Evolutionary conservation across 208 protist species (phyloP), one percentile per base, ranked within the genome.

Genomic region (Leishmania martiniquensis): DNA sequence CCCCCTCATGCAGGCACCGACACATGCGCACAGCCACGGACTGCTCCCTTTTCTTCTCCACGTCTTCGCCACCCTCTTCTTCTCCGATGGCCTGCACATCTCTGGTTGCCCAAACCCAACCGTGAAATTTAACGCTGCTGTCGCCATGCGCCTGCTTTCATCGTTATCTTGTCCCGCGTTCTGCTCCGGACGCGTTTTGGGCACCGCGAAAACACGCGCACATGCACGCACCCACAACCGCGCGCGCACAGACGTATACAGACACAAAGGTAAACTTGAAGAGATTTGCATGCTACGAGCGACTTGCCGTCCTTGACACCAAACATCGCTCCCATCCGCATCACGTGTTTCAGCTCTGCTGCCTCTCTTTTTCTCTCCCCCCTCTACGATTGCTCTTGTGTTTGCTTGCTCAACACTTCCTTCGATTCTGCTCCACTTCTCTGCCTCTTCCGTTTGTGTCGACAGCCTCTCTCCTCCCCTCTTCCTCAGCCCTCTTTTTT

Each of bases 401-500:
- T n/a, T n/a, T n/a, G n/a, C n/a, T n/a, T n/a, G n/a, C n/a, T n/a
- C n/a, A n/a, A n/a, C n/a, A n/a, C n/a, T n/a, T n/a, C n/a, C n/a
- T n/a, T n/a, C n/a, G n/a, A n/a, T n/a, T n/a, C n/a, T n/a, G n/a
- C n/a, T n/a, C n/a, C n/a, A n/a, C n/a, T n/a, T n/a, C n/a, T n/a
- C n/a, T n/a, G n/a, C n/a, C n/a, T n/a, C n/a, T n/a, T n/a, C n/a
- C n/a, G n/a, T n/a, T n/a, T n/a, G n/a, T n/a, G n/a, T n/a, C n/a
- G n/a, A n/a, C n/a, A n/a, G n/a, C 59, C 63, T 70, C 49, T 1
- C 44, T 25, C 54, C 47, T 76, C 72, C 39, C 20, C 59, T 60
- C 37, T 52, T 37, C 49, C 4, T 75, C 39, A 75, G 63, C 13
- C 39, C 42, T 74, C 54, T 44, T n/a, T 13, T 42, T 70, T 72